Conservation (phyloP, 441 rosid species). For the Populus hybrid region DNA sequence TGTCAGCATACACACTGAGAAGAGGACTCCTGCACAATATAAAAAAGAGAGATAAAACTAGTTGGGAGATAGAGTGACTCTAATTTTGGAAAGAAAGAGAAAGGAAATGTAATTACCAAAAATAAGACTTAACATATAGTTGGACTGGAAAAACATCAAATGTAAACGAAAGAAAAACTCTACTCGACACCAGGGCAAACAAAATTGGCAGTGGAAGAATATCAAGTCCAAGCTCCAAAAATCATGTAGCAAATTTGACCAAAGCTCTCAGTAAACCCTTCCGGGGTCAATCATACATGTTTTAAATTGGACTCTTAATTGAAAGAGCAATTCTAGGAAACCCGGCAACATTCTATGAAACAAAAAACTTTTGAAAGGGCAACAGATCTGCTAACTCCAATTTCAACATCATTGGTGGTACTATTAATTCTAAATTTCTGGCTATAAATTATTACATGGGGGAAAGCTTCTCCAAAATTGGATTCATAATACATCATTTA, state of each 20-base stretch:
- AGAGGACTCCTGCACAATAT: conserved; percentile 72
- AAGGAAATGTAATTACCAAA: background rate
- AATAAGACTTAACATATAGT: background rate
- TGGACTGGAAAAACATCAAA: background rate
- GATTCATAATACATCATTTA: background rate
- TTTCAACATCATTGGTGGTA: too few relatives aligned
- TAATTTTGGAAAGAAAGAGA: background rate
- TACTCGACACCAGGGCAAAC: background rate
- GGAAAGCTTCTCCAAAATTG: background rate
- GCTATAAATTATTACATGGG: background rate
- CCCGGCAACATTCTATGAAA: background rate
- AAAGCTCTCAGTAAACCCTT: background rate
- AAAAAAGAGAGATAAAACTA: conserved; percentile 1
- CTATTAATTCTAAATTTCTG: too few relatives aligned
- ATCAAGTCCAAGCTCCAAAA: background rate
- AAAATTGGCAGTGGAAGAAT: background rate
- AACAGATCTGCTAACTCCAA: too few relatives aligned
- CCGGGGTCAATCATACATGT: background rate
- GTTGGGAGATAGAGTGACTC: background rate
- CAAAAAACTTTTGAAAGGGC: too few relatives aligned
- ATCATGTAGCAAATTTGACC: background rate
- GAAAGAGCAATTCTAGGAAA: background rate
- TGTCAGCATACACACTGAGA: conserved; percentile 93
- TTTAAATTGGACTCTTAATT: background rate
- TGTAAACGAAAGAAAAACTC: background rate